Conservation (phyloP, 2,329 filamentous ascomycete species). For the Aspergillus quadrilineatus region DNA sequence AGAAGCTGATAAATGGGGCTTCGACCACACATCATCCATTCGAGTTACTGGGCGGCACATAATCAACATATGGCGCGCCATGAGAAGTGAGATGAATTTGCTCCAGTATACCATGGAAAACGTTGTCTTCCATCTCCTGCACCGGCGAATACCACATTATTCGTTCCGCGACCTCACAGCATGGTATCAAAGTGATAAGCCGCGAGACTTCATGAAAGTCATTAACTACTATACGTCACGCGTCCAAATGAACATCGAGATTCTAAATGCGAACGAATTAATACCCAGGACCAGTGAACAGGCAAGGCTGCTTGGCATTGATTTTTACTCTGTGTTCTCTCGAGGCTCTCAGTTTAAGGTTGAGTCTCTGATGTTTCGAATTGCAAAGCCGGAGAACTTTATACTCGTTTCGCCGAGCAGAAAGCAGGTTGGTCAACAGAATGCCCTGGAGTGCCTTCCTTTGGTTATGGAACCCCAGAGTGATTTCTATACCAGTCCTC, state of each 20-base stretch:
- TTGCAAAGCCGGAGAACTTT: slow-evolving; percentile 95
- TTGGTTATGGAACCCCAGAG: slow-evolving; percentile 98
- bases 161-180: slow-evolving; percentile 72
- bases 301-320: slow-evolving; percentile 84
- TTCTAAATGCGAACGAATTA: slow-evolving; percentile 85
- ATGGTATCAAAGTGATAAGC: slow-evolving; percentile 73
- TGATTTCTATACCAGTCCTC: slow-evolving; percentile 84
- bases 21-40: slow-evolving; percentile 89
- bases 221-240: slow-evolving; percentile 74
- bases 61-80: slow-evolving; percentile 96
- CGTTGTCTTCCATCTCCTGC: slow-evolving; percentile 85
- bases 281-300: slow-evolving; percentile 90
- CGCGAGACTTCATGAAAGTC: slow-evolving; percentile 69
- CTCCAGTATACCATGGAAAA: slow-evolving; percentile 97
- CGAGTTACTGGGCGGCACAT: slow-evolving; percentile 91
- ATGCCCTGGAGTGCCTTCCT: slow-evolving; percentile 89
- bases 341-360: slow-evolving; percentile 98
- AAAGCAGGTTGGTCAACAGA: slow-evolving; percentile 90
- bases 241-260: slow-evolving; percentile 80
- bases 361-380: slow-evolving; percentile 97
- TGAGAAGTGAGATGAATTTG: slow-evolving; percentile 87
- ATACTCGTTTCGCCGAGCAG: slow-evolving; percentile 84
- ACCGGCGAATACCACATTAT: slow-evolving; percentile 85
- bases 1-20: slow-evolving; percentile 86
- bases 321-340: slow-evolving; percentile 95